Conservation (phyloP, 805 yeast genomes). For the Brettanomyces bruxellensis region DNA sequence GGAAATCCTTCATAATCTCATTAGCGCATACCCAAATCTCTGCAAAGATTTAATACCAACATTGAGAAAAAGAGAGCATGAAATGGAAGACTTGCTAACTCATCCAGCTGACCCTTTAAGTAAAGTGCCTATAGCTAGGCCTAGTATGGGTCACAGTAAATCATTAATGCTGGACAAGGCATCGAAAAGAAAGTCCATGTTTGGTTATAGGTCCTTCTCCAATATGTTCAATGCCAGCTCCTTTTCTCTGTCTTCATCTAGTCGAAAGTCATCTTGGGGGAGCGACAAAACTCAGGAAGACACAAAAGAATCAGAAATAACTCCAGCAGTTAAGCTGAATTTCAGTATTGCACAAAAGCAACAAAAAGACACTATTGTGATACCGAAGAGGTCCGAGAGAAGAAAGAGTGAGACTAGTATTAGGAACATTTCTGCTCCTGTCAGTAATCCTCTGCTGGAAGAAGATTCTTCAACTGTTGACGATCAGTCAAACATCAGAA, state of each 20-base stretch:
- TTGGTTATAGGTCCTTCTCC: conserved; percentile 21
- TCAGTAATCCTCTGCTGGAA: too few relatives aligned
- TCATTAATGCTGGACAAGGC: conserved; percentile 10
- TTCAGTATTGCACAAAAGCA: too few relatives aligned
- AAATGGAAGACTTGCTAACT: conserved; percentile 8
- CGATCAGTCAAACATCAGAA: too few relatives aligned
- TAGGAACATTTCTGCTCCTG: too few relatives aligned
- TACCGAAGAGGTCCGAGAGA: too few relatives aligned
- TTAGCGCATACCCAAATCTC: conserved; percentile 12
- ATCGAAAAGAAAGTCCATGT: conserved; percentile 17
- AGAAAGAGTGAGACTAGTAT: too few relatives aligned
- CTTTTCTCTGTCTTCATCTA: not conserved
- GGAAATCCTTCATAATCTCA: conserved; percentile 19
- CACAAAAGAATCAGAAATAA: too few relatives aligned
- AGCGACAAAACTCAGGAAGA: not conserved
- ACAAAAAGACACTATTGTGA: too few relatives aligned
- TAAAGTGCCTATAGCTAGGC: conserved; percentile 6
- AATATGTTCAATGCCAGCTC: conserved; percentile 9
- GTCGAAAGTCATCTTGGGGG: not conserved
- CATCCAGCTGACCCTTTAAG: conserved; percentile 3
- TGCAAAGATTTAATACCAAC: conserved; percentile 6
- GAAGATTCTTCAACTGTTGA: too few relatives aligned
- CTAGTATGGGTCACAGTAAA: conserved; percentile 8
- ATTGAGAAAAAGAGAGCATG: conserved; percentile 2
- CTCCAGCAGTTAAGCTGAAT: too few relatives aligned